These are phyloP conservation scores for Lobosporangium transversale DNA, from an alignment of 192 early-diverging fungal species.

Conservation along the genomic window DNA sequence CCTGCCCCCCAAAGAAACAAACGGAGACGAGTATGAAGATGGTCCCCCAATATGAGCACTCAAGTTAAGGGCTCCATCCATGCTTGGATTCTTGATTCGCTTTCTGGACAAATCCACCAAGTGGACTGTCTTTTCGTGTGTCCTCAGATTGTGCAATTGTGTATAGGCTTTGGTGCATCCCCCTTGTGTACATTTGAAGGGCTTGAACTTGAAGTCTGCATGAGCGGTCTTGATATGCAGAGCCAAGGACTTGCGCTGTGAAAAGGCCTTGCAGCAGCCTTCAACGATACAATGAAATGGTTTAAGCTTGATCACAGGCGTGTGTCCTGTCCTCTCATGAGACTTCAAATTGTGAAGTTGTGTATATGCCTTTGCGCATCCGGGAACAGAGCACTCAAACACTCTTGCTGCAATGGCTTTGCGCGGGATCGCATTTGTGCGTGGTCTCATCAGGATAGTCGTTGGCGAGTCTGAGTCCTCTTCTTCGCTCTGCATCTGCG, in stretches of 20 bases:
- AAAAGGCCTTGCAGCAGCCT: conserved; percentile 52
- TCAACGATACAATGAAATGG: conserved; percentile 52
- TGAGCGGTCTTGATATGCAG: conserved; percentile 68
- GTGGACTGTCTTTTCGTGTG: conserved; percentile 74
- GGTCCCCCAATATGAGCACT: background rate
- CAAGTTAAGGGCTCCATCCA: background rate
- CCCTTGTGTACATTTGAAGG: conserved; percentile 66
- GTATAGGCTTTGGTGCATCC: conserved; percentile 84
- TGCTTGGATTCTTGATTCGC: conserved; percentile 34
- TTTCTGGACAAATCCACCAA: conserved; percentile 45
- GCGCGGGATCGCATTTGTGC: conserved; percentile 24
- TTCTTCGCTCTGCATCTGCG: conserved; percentile 20
- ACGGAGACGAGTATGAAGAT: conserved; percentile 1
- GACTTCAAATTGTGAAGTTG: conserved; percentile 56
- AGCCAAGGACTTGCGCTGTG: conserved; percentile 77
- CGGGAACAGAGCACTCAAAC: conserved; percentile 55
- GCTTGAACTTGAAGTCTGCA: conserved; percentile 57
- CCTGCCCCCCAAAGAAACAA: conserved; percentile 7
- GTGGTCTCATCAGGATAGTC: conserved; percentile 32
- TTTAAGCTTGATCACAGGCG: conserved; percentile 50
- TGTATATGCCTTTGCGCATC: conserved; percentile 52
- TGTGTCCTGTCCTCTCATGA: conserved; percentile 66
- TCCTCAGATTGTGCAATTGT: conserved; percentile 82
- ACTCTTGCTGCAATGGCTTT: conserved; percentile 56
- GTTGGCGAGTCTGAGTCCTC: conserved; percentile 45